phyloP scores from a whole-genome alignment of 2,329 filamentous ascomycete species.

The Curvularia spicifera region DNA sequence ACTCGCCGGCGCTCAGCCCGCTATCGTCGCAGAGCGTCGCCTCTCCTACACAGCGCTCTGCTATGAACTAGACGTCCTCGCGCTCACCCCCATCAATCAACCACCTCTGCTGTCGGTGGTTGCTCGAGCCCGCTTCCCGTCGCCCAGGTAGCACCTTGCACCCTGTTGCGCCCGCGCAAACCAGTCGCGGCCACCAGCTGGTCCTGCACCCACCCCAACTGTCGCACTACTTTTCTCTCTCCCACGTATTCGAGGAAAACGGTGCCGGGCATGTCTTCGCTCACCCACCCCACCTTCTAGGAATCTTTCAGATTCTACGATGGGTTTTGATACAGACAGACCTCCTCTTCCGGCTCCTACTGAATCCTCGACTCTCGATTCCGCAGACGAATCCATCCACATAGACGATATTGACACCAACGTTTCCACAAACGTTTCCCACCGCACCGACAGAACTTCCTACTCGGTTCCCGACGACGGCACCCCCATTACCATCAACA shows the following conservation, averaged over 20 bases:
- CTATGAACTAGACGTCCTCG: conserved; percentile 1
- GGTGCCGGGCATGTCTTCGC: conserved; percentile 41
- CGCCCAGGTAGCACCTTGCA: conserved; percentile 19
- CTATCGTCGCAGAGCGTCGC: conserved; percentile 23
- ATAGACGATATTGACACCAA: conserved; percentile 67
- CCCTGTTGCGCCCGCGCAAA: conserved; percentile 28
- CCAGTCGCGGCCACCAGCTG: conserved; percentile 34
- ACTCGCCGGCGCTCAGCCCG: conserved; percentile 20
- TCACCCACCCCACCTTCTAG: conserved; percentile 37
- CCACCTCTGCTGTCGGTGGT: conserved; percentile 15
- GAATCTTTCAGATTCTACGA: conserved; percentile 44
- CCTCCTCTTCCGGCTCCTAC: conserved; percentile 80
- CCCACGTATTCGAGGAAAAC: conserved; percentile 21
- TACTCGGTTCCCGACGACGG: conserved; percentile 86
- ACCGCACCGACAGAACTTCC: conserved; percentile 71
- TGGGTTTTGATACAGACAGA: conserved; percentile 54
- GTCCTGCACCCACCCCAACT: conserved; percentile 17
- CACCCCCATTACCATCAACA: conserved; percentile 90
- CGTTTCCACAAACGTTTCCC: conserved; percentile 74
- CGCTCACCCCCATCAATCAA: conserved; percentile 3
- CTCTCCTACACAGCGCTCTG: conserved; percentile 13
- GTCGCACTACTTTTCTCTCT: conserved; percentile 8
- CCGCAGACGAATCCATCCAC: conserved; percentile 59
- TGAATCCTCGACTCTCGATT: conserved; percentile 69
- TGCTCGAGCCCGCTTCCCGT: conserved; percentile 2